Percentiles rank a stretch among this genome's conserved stretches.
Conservation (phyloP, 352 stramenopile genomes). For the Aphanomyces cochlioides region DNA sequence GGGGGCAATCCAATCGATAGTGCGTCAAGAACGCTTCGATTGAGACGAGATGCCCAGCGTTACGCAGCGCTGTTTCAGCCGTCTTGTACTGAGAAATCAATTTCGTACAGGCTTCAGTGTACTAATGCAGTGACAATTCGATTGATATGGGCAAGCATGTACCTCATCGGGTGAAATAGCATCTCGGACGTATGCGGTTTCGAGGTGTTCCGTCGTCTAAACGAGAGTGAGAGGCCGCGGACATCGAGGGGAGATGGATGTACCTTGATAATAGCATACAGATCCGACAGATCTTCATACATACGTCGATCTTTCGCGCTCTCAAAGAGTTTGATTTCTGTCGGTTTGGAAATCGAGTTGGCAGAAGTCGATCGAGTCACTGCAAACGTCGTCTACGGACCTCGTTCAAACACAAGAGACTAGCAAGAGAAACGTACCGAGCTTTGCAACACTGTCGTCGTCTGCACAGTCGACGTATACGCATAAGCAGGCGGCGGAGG, state of each 20-base stretch:
- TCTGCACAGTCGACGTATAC: conserved; percentile 17
- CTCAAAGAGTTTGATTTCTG: conserved; percentile 72
- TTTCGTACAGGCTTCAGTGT: conserved; percentile 95
- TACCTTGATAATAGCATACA: conserved; percentile 97
- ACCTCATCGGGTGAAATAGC: conserved; percentile 90
- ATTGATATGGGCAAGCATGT: not conserved
- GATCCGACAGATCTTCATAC: conserved; percentile 84
- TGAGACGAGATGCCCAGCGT: conserved; percentile 60
- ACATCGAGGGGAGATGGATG: not conserved
- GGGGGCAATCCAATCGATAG: conserved; percentile 96
- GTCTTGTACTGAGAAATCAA: conserved; percentile 98
- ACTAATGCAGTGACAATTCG: conserved; percentile 47
- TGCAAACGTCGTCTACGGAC: conserved; percentile 3
- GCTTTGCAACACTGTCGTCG: not conserved
- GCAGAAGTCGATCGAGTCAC: not conserved
- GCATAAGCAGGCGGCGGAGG: conserved; percentile 15
- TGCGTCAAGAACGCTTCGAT: conserved; percentile 89
- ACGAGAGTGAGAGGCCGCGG: not conserved
- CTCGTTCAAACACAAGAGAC: conserved; percentile 48
- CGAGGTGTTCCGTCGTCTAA: conserved; percentile 93
- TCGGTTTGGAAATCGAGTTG: conserved; percentile 33
- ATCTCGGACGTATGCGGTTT: conserved; percentile 95
- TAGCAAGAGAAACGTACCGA: conserved; percentile 32
- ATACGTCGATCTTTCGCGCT: conserved; percentile 83
- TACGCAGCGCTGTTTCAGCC: conserved; percentile 89